Conservation (phyloP, 1,284 basidiomycete species). For the Apiotrichum laibachii region DNA sequence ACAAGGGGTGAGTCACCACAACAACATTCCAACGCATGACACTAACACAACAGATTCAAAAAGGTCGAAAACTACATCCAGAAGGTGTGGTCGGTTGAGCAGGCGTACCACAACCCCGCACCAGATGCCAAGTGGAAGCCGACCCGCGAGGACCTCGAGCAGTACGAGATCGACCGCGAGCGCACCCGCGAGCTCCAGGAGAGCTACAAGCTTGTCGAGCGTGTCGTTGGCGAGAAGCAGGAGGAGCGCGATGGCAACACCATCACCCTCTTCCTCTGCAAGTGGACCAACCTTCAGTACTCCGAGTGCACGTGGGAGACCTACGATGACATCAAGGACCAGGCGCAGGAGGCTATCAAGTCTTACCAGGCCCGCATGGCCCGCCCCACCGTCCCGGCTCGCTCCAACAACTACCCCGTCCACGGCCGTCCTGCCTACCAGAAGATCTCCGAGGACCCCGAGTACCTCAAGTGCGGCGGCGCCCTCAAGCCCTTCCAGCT, state of each 20-base stretch:
- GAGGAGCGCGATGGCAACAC: constrained; percentile 57
- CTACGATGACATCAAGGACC: constrained; percentile 67
- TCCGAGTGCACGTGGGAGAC: constrained; percentile 95
- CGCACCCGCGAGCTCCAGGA: constrained; percentile 86
- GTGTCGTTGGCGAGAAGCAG: constrained; percentile 81
- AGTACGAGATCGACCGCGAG: constrained; percentile 83
- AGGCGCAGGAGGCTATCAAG: constrained; percentile 65
- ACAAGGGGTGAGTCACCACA: constrained; percentile 60
- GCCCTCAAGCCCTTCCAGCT: constrained; percentile 97
- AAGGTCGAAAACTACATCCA: constrained; percentile 99
- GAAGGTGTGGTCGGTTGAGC: constrained; percentile 65
- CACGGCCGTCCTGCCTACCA: constrained; percentile 75
- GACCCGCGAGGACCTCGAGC: constrained; percentile 84
- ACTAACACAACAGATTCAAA: constrained; percentile 83
- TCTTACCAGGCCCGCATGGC: constrained; percentile 75
- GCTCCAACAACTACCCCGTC: constrained; percentile 69
- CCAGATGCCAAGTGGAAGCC: constrained; percentile 60
- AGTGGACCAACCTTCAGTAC: constrained; percentile 93
- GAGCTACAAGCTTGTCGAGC: constrained; percentile 86
- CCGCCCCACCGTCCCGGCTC: constrained; percentile 79
- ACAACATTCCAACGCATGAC: not conserved
- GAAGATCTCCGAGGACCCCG: constrained; percentile 86
- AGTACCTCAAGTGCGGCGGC: constrained; percentile 81
- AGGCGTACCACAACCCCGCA: constrained; percentile 59
- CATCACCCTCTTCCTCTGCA: constrained; percentile 85